A percentile compares a stretch with the other conserved stretches of the same genome.
Conservation (phyloP, 2,329 filamentous ascomycete genomes). For the Periglandula ipomoeae region DNA sequence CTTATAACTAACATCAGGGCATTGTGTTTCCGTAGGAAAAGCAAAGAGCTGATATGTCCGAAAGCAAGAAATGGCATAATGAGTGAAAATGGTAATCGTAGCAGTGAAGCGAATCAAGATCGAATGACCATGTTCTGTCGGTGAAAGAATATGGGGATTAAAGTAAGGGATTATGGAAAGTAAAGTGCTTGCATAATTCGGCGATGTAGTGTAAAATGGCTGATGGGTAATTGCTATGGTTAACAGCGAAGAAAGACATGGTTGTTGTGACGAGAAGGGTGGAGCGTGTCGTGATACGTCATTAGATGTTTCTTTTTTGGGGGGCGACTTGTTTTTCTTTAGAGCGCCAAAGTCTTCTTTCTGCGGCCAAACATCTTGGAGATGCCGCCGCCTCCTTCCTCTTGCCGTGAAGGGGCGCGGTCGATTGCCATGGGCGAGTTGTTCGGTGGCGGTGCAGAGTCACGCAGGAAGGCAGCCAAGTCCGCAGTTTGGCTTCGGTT, state of each 20-base stretch:
- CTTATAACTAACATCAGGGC: background rate
- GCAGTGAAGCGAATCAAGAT: no score
- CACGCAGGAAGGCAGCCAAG: constrained; percentile 62
- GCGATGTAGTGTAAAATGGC: no score
- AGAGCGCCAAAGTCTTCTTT: constrained; percentile 35
- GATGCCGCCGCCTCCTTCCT: constrained; percentile 29
- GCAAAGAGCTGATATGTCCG: no score
- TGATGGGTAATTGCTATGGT: no score
- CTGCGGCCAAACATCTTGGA: constrained; percentile 40
- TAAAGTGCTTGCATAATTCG: background rate
- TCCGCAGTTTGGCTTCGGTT: constrained; percentile 53
- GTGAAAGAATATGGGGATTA: no score
- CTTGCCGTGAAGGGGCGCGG: constrained; percentile 20
- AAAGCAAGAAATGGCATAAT: no score
- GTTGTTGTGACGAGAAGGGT: background rate
- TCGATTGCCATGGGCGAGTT: constrained; percentile 22
- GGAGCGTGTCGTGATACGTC: background rate
- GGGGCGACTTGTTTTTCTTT: background rate
- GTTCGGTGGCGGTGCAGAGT: constrained; percentile 50
- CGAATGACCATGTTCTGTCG: no score
- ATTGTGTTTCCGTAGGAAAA: background rate
- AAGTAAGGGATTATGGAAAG: background rate
- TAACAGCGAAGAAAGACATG: no score
- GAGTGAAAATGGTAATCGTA: no score
- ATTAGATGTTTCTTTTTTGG: background rate